phyloP scores from a whole-genome alignment of 768 basidiomycete genomes.

The Paxillus rubicundulus region DNA sequence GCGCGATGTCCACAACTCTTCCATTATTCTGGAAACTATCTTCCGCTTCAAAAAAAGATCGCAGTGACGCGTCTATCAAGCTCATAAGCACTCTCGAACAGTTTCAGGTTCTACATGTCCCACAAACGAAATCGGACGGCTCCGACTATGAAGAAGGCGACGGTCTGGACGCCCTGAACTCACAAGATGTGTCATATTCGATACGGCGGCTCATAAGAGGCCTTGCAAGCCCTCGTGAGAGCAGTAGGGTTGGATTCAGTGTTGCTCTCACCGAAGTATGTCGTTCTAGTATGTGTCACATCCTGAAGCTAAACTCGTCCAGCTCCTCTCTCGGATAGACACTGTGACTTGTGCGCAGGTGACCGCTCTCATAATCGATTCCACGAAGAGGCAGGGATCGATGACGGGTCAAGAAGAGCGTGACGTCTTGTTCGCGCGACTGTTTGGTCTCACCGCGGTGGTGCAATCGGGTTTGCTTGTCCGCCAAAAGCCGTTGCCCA shows the following conservation, averaged over 20 bases:
- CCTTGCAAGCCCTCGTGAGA: slow-evolving; percentile 88
- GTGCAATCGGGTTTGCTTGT: slow-evolving; percentile 83
- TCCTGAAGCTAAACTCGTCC: slow-evolving; percentile 3
- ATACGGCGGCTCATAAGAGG: slow-evolving; percentile 85
- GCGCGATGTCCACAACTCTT: slow-evolving; percentile 76
- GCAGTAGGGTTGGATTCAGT: slow-evolving; percentile 91
- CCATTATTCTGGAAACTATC: slow-evolving; percentile 95
- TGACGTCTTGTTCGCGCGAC: slow-evolving; percentile 85
- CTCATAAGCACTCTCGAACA: slow-evolving; percentile 78
- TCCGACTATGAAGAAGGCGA: slow-evolving; percentile 47
- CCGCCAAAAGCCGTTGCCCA: slow-evolving; percentile 52
- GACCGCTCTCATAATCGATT: slow-evolving; percentile 67
- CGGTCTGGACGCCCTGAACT: slow-evolving; percentile 65
- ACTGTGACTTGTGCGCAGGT: slow-evolving; percentile 80
- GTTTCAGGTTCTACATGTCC: slow-evolving; percentile 70
- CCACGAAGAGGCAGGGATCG: slow-evolving; percentile 67
- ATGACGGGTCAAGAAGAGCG: slow-evolving; percentile 92
- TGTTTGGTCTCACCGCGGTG: slow-evolving; percentile 86
- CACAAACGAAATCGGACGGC: slow-evolving; percentile 41
- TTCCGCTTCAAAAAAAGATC: slow-evolving; percentile 72
- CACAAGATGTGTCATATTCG: slow-evolving; percentile 91
- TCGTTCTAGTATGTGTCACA: background rate
- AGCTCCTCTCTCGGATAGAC: slow-evolving; percentile 78
- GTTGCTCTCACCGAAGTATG: slow-evolving; percentile 93
- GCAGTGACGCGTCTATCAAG: slow-evolving; percentile 82